Conservation (phyloP, 176 grass and related monocot species). For the Rhynchospora tenuis region DNA sequence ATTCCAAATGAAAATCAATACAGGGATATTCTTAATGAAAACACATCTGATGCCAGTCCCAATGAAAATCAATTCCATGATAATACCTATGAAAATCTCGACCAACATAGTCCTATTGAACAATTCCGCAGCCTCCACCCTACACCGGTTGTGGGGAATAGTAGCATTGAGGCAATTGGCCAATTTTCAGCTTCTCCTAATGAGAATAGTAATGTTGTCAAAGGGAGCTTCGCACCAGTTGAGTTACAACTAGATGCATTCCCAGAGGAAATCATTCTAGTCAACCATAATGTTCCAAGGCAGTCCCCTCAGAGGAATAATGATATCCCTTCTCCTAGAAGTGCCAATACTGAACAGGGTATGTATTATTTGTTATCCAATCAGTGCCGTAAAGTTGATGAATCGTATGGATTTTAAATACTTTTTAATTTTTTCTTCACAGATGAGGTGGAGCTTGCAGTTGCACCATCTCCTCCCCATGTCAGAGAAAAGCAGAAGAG, state of each 20-base stretch:
- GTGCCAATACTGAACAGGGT: background rate
- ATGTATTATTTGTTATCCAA: background rate
- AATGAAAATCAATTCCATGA: constrained; percentile 8
- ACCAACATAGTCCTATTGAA: constrained; percentile 11
- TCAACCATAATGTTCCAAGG: background rate
- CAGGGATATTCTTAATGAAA: background rate
- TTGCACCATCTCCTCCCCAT: constrained; percentile 56
- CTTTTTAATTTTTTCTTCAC: background rate
- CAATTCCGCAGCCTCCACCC: background rate
- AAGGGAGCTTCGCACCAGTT: background rate
- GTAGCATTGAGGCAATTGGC: background rate
- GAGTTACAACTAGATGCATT: background rate
- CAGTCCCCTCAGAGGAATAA: background rate
- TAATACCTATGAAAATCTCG: background rate
- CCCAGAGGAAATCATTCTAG: background rate
- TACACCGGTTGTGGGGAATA: background rate
- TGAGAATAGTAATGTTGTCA: background rate
- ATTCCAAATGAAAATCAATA: background rate
- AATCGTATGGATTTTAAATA: background rate
- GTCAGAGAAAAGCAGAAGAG: constrained; percentile 31
- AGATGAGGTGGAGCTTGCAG: constrained; percentile 5
- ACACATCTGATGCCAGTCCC: background rate
- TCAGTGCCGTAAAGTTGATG: background rate
- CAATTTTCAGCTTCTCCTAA: constrained; percentile 1
- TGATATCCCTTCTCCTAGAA: background rate